A percentile compares a stretch with the other conserved stretches of the same genome.
phyloP scores from a whole-genome alignment of 73 alveolate species.

The Symbiodinium natans region DNA sequence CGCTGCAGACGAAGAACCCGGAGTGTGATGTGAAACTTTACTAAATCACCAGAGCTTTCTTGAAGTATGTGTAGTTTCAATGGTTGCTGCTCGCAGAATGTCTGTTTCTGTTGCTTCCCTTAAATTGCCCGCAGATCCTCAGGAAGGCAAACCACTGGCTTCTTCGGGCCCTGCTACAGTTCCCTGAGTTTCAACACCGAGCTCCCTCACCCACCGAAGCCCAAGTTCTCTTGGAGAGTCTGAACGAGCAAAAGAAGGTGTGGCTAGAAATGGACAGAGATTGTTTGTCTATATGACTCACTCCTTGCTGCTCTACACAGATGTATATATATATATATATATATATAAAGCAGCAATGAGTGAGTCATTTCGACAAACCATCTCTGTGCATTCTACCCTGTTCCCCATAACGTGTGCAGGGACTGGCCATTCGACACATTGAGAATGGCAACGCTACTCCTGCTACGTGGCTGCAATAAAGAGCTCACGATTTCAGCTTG shows the following conservation, averaged over 20 bases:
- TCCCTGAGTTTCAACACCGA: not conserved
- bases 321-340: too few species aligned
- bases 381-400: too few species aligned
- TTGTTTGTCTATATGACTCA: too few species aligned
- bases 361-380: too few species aligned
- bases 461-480: not conserved
- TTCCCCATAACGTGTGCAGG: not conserved
- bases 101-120: not conserved
- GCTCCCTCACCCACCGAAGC: not conserved
- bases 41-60: too few species aligned
- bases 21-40: slow-evolving; percentile 21
- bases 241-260: not conserved
- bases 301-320: not conserved
- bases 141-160: not conserved
- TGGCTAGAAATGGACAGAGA: not conserved
- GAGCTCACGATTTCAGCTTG: not conserved
- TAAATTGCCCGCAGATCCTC: not conserved
- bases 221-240: not conserved
- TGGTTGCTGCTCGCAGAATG: not conserved
- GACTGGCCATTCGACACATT: not conserved
- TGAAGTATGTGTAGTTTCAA: too few species aligned
- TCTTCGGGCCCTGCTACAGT: not conserved
- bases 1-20: not conserved
- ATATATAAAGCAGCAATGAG: too few species aligned
- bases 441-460: not conserved